Percentiles rank a stretch among this genome's conserved stretches.
phyloP scores from a whole-genome alignment of 176 grass and related monocot species.

The Panicum miliaceum region DNA sequence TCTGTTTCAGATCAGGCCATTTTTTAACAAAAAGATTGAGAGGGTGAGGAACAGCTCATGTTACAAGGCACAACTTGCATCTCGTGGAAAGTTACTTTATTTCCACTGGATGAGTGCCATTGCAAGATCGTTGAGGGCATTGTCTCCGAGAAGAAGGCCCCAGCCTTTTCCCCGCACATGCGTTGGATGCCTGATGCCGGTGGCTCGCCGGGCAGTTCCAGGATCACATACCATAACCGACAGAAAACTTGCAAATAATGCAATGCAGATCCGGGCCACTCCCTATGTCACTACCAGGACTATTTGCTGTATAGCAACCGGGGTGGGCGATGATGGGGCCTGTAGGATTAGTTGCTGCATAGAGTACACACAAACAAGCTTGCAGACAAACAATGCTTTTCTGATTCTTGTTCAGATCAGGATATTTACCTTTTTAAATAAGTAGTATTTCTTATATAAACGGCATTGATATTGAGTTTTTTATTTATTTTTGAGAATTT shows the following conservation, averaged over 20 bases:
- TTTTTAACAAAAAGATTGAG: background rate
- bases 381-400: background rate
- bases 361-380: background rate
- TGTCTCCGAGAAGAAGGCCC: constrained; percentile 37
- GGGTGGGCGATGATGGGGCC: background rate
- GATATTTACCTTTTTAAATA: background rate
- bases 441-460: background rate
- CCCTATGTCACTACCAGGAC: background rate
- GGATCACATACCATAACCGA: background rate
- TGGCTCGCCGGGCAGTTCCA: constrained; percentile 17
- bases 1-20: background rate
- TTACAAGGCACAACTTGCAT: constrained; percentile 11
- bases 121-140: constrained; percentile 29
- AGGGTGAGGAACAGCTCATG: constrained; percentile 38
- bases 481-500: background rate
- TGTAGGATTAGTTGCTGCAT: background rate
- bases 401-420: background rate
- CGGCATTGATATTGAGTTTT: no score
- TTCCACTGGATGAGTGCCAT: constrained; percentile 14
- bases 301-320: constrained; percentile 14
- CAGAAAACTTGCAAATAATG: constrained; percentile 26
- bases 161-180: constrained; percentile 36
- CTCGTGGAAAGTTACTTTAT: constrained; percentile 32
- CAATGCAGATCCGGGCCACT: background rate
- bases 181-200: constrained; percentile 43